Conservation (phyloP, 306 rosid genomes). For the Quercus gilva region DNA sequence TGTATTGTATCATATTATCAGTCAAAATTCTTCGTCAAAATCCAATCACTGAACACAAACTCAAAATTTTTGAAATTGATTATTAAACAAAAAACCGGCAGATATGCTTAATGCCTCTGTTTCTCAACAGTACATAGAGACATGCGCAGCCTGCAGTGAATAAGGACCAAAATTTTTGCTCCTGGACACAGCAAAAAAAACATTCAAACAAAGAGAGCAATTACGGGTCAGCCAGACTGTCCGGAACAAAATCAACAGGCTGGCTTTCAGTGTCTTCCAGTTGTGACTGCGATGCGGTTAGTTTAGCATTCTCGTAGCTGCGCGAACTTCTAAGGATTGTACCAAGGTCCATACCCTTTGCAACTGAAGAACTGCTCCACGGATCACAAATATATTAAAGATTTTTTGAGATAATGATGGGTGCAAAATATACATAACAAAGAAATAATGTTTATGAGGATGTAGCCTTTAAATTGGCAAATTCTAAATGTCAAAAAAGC, state of each 20-base stretch:
- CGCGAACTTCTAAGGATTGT: conserved; percentile 58
- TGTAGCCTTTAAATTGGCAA: conserved; percentile 3
- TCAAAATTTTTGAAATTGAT: too few relatives aligned
- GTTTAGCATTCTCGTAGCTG: conserved; percentile 62
- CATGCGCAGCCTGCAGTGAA: background rate
- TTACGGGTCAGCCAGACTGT: conserved; percentile 42
- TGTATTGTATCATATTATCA: too few relatives aligned
- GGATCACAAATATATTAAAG: conserved; percentile 2
- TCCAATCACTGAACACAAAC: too few relatives aligned
- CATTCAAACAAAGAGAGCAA: background rate
- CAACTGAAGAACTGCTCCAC: conserved; percentile 42
- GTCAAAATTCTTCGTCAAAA: too few relatives aligned
- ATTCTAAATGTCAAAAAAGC: conserved; percentile 6
- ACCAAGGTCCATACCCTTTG: conserved; percentile 35
- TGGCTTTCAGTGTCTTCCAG: conserved; percentile 56
- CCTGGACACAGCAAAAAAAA: background rate
- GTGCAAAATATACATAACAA: background rate
- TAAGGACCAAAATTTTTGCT: background rate
- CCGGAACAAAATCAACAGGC: conserved; percentile 56
- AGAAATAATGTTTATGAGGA: background rate
- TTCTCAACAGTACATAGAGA: background rate
- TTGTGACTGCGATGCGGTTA: conserved; percentile 49
- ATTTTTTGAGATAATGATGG: conserved; percentile 14
- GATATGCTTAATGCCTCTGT: background rate
- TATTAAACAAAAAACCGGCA: background rate